Percentiles rank a stretch among this genome's conserved stretches.
Conservation (phyloP, 495 filamentous ascomycete genomes). For the Acidiella bohemica region DNA sequence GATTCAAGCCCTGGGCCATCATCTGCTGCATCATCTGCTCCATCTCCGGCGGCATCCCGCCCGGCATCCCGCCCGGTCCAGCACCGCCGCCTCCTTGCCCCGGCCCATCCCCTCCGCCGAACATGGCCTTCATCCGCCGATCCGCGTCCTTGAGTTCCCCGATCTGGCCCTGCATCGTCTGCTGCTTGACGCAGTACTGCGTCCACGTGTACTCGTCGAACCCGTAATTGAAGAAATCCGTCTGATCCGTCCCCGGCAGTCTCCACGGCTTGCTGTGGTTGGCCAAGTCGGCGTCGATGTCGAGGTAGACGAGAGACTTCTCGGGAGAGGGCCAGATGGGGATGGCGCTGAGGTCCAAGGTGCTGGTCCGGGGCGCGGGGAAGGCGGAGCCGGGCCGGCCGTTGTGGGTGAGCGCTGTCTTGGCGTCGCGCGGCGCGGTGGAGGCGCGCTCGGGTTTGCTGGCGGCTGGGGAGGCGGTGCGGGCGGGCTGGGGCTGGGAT, state of each 20-base stretch:
- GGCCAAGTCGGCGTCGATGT: slow-evolving; percentile 69
- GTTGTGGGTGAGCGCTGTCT: too few relatives aligned
- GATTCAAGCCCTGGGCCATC: slow-evolving; percentile 72
- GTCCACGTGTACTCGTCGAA: slow-evolving; percentile 99
- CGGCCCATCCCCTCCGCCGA: slow-evolving; percentile 50
- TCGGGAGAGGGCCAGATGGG: slow-evolving; percentile 38
- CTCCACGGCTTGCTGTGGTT: slow-evolving; percentile 90
- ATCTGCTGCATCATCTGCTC: slow-evolving; percentile 64
- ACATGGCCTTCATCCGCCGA: slow-evolving; percentile 77
- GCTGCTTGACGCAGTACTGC: slow-evolving; percentile 81
- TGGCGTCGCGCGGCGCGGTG: too few relatives aligned
- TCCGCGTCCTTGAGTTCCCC: slow-evolving; percentile 69
- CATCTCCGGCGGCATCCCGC: slow-evolving; percentile 28
- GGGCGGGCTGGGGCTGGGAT: too few relatives aligned
- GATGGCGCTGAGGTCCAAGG: slow-evolving; percentile 70
- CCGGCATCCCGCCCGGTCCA: slow-evolving; percentile 4
- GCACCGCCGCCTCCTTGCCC: slow-evolving; percentile 22
- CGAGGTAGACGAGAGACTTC: slow-evolving; percentile 38
- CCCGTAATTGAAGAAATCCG: slow-evolving; percentile 98
- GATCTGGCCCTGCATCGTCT: slow-evolving; percentile 57
- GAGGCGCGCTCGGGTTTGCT: slow-evolving; percentile 35
- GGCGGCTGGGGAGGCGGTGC: slow-evolving; percentile 12
- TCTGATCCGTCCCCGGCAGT: slow-evolving; percentile 84
- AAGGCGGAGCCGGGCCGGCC: slow-evolving; percentile 38
- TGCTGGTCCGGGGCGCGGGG: slow-evolving; percentile 59